phyloP scores from a whole-genome alignment of 345 rosid species.

The Litchi chinensis region DNA sequence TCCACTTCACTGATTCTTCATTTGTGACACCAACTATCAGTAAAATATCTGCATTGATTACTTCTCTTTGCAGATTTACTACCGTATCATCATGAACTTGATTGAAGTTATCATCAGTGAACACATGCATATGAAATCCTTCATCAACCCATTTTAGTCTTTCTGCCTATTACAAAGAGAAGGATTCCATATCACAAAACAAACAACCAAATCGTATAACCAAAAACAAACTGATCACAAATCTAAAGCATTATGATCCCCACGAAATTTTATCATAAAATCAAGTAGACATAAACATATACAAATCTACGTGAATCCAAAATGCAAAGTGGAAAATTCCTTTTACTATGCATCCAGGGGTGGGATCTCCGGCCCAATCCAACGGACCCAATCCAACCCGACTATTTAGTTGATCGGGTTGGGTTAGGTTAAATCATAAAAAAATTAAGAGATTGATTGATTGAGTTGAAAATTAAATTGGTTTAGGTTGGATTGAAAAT shows the following conservation, averaged over 20 bases:
- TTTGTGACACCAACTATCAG: constrained; percentile 56
- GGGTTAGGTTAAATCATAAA: too few relatives aligned
- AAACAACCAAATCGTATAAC: background rate
- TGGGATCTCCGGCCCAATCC: too few relatives aligned
- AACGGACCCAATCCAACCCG: too few relatives aligned
- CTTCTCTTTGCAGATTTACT: constrained; percentile 41
- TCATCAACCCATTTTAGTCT: constrained; percentile 89
- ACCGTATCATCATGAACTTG: constrained; percentile 33
- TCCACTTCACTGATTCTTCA: constrained; percentile 63
- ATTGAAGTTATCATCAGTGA: constrained; percentile 50
- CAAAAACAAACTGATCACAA: background rate
- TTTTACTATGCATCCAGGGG: too few relatives aligned
- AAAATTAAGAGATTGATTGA: too few relatives aligned
- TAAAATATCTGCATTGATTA: constrained; percentile 61
- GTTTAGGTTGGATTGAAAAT: too few relatives aligned
- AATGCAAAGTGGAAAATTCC: too few relatives aligned
- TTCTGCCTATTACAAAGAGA: constrained; percentile 48
- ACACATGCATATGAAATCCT: constrained; percentile 68
- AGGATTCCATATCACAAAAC: background rate
- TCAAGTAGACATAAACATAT: background rate
- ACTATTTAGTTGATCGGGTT: too few relatives aligned
- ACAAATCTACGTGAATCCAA: too few relatives aligned
- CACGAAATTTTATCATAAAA: background rate
- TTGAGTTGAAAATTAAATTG: too few relatives aligned
- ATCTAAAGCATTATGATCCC: background rate